Evolutionary conservation across 208 protist genomes (phyloP).

Genomic region (Trypanosoma platydactyli): DNA sequence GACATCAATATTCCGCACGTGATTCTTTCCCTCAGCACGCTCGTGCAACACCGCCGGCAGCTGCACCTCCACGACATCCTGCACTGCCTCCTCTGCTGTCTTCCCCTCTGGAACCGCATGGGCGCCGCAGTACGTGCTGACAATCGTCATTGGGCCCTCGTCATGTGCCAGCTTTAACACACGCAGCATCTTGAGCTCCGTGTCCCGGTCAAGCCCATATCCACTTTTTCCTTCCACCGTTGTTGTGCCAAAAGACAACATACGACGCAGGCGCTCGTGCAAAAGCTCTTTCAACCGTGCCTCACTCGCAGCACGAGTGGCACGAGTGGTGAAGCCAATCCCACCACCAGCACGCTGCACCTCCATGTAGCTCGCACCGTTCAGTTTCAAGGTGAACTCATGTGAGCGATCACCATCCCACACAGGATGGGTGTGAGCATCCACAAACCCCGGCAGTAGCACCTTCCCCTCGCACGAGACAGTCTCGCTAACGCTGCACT

Average conservation of each 20-base stretch:
- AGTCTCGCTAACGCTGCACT: constrained; percentile 23
- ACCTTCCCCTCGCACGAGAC: constrained; percentile 46
- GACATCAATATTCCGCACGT: constrained; percentile 66
- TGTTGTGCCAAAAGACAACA: constrained; percentile 76
- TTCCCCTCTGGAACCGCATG: constrained; percentile 69
- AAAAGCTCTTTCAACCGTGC: constrained; percentile 39
- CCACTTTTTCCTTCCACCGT: constrained; percentile 82
- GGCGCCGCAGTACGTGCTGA: constrained; percentile 72
- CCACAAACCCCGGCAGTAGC: constrained; percentile 74
- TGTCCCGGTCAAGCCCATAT: constrained; percentile 82
- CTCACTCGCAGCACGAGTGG: constrained; percentile 45
- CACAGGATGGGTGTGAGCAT: constrained; percentile 87
- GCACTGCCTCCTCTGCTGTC: constrained; percentile 42
- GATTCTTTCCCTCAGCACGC: constrained; percentile 33
- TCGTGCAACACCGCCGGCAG: constrained; percentile 52
- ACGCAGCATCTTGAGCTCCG: constrained; percentile 88
- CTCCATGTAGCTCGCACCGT: constrained; percentile 86
- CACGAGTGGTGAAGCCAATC: constrained; percentile 65
- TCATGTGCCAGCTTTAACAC: constrained; percentile 48
- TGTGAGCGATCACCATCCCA: constrained; percentile 72
- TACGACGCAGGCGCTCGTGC: constrained; percentile 45
- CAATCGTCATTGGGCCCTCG: constrained; percentile 45
- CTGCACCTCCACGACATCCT: constrained; percentile 61
- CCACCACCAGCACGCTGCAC: constrained; percentile 77
- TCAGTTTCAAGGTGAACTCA: constrained; percentile 86